phyloP scores from a whole-genome alignment of 306 rosid species.

The Inga laurina region DNA sequence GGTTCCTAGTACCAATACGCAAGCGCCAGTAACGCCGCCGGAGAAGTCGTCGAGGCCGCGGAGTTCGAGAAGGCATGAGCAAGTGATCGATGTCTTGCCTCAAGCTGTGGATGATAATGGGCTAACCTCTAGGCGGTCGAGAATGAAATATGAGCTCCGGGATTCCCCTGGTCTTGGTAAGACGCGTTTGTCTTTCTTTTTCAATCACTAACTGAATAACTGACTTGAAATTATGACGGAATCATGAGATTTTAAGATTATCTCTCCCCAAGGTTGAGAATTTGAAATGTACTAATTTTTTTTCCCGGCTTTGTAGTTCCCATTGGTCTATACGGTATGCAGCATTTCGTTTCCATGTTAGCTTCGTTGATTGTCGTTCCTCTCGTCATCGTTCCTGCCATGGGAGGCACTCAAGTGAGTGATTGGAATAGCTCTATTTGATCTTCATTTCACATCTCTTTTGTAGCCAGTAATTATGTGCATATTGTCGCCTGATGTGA shows the following conservation, averaged over 20 bases:
- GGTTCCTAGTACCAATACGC: slow-evolving; percentile 45
- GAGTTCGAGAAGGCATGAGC: slow-evolving; percentile 54
- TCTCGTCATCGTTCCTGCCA: slow-evolving; percentile 91
- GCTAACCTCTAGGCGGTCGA: slow-evolving; percentile 60
- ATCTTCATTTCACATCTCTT: neutral
- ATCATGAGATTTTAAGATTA: neutral
- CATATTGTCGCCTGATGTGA: slow-evolving; percentile 54
- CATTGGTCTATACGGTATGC: slow-evolving; percentile 82
- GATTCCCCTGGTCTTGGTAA: slow-evolving; percentile 94
- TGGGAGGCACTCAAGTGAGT: slow-evolving; percentile 98
- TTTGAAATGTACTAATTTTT: slow-evolving; percentile 15
- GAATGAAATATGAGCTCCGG: slow-evolving; percentile 86
- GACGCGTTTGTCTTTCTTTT: neutral
- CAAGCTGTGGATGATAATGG: slow-evolving; percentile 65
- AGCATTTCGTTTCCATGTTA: slow-evolving; percentile 82
- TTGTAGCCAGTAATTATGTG: slow-evolving; percentile 24
- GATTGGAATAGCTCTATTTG: neutral
- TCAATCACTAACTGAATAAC: neutral
- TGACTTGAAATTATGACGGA: neutral
- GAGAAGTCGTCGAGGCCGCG: slow-evolving; percentile 49
- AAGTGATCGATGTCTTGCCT: slow-evolving; percentile 69
- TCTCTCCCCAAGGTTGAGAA: neutral
- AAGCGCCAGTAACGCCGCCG: slow-evolving; percentile 27
- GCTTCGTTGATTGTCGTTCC: slow-evolving; percentile 92
- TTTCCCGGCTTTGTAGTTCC: slow-evolving; percentile 57